Evolutionary conservation across 2,329 filamentous ascomycete genomes (phyloP).

Genomic region (Xylariomycetidae sp.): DNA sequence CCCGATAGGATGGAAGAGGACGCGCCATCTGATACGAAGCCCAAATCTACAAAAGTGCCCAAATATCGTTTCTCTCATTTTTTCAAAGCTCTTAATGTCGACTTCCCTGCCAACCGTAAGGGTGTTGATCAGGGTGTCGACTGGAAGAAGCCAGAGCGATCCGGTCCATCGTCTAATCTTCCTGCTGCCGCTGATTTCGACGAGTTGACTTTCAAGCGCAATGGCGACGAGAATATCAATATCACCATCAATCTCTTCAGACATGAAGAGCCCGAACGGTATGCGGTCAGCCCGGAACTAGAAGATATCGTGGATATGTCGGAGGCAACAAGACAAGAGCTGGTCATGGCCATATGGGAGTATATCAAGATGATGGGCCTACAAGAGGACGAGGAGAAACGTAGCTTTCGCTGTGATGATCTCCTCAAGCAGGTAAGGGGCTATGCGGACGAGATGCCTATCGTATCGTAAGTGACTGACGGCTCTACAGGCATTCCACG

Average conservation of each 20-base stretch:
- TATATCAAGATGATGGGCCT: conserved; percentile 83
- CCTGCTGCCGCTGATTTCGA: conserved; percentile 77
- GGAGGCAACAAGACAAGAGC: conserved; percentile 82
- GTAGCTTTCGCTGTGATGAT: conserved; percentile 87
- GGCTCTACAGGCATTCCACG: conserved; percentile 57
- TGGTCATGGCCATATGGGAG: conserved; percentile 90
- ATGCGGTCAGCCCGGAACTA: conserved; percentile 70
- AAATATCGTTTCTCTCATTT: conserved; percentile 68
- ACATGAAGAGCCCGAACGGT: conserved; percentile 83
- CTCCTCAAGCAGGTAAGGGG: conserved; percentile 65
- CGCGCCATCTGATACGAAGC: conserved; percentile 23
- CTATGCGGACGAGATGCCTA: conserved; percentile 1
- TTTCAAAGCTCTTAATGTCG: conserved; percentile 74
- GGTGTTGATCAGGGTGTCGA: conserved; percentile 60
- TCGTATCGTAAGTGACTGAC: conserved; percentile 17
- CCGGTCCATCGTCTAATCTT: conserved; percentile 46
- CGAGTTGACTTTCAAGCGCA: conserved; percentile 84
- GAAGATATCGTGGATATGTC: conserved; percentile 80
- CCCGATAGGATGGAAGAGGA: conserved; percentile 59
- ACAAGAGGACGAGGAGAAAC: conserved; percentile 92
- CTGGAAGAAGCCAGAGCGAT: conserved; percentile 76
- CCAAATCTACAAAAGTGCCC: conserved; percentile 35
- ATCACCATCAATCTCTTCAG: conserved; percentile 81
- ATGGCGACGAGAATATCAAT: conserved; percentile 88
- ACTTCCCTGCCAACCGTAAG: conserved; percentile 62